A percentile compares a stretch with the other conserved stretches of the same genome.
These are phyloP conservation scores for Tremella yokohamensis DNA, from an alignment of 768 basidiomycete genomes.

Conservation along the genomic window DNA sequence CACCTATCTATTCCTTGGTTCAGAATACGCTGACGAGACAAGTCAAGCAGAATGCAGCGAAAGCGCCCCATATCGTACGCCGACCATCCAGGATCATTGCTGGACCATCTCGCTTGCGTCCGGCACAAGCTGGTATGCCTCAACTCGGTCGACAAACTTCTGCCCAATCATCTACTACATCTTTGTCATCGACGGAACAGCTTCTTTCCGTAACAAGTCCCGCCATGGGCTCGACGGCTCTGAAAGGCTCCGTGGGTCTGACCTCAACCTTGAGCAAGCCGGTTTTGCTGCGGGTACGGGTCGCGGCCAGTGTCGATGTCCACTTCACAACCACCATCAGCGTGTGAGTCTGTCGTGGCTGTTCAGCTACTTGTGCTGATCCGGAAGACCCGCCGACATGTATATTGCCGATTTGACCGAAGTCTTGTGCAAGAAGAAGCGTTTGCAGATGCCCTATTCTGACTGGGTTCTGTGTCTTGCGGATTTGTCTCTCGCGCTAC, in stretches of 20 bases:
- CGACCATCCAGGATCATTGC: conserved; percentile 70
- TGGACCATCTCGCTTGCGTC: conserved; percentile 52
- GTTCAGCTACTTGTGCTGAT: background rate
- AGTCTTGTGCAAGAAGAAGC: conserved; percentile 52
- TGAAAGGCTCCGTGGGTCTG: conserved; percentile 49
- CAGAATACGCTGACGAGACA: conserved; percentile 8
- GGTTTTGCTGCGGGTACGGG: conserved; percentile 70
- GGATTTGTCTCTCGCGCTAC: conserved; percentile 60
- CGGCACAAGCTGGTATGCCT: conserved; percentile 13
- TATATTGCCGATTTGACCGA: conserved; percentile 96
- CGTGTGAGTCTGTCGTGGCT: conserved; percentile 61
- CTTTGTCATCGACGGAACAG: conserved; percentile 38
- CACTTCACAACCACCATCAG: conserved; percentile 86
- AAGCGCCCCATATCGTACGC: conserved; percentile 68
- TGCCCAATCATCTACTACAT: conserved; percentile 47
- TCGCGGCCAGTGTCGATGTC: conserved; percentile 73
- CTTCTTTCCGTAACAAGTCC: conserved; percentile 40
- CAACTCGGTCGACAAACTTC: conserved; percentile 7
- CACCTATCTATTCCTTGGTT: background rate
- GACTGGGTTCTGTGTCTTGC: conserved; percentile 56
- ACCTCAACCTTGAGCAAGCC: conserved; percentile 55
- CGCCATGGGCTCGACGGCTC: conserved; percentile 54
- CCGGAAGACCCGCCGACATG: conserved; percentile 66
- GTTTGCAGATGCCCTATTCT: conserved; percentile 36
- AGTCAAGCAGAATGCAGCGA: conserved; percentile 73